These are phyloP conservation scores for Nicotiana paniculata DNA, from an alignment of 257 asterid genomes.

Conservation along the genomic window DNA sequence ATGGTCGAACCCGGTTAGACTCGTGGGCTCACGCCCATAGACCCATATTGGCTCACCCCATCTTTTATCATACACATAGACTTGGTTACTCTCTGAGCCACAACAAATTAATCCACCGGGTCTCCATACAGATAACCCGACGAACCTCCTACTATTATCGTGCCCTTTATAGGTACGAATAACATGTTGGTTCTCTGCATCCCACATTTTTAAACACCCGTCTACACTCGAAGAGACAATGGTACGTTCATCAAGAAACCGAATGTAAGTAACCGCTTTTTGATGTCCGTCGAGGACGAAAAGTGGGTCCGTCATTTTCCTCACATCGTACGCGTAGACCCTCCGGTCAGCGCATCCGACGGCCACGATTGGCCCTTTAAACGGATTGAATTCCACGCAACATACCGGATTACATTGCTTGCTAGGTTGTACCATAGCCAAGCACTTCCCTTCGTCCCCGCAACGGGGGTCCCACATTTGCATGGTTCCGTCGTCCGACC, in stretches of 20 bases:
- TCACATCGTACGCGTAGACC: conserved; percentile 56
- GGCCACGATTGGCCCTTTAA: conserved; percentile 35
- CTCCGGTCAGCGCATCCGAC: conserved; percentile 70
- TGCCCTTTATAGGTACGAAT: conserved; percentile 66
- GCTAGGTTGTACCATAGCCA: conserved; percentile 48
- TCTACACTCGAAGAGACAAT: conserved; percentile 61
- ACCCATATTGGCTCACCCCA: conserved; percentile 88
- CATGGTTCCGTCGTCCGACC: conserved; percentile 90
- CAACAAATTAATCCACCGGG: conserved; percentile 69
- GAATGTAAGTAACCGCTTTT: conserved; percentile 57
- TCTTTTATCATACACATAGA: conserved; percentile 73
- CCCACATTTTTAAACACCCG: conserved; percentile 76
- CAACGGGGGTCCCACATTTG: conserved; percentile 89
- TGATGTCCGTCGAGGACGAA: conserved; percentile 56
- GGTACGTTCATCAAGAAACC: conserved; percentile 41
- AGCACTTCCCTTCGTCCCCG: conserved; percentile 21
- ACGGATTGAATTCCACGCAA: conserved; percentile 74
- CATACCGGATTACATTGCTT: conserved; percentile 50
- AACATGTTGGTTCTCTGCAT: conserved; percentile 22
- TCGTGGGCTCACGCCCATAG: conserved; percentile 29
- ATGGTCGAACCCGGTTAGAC: background rate
- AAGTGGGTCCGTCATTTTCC: conserved; percentile 45
- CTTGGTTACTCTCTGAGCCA: conserved; percentile 75
- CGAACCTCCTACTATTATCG: conserved; percentile 59
- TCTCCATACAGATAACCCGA: conserved; percentile 79